Percentiles rank a stretch among this genome's conserved stretches.
phyloP scores from a whole-genome alignment of 208 protist species.

The Trichomonas tenax region DNA sequence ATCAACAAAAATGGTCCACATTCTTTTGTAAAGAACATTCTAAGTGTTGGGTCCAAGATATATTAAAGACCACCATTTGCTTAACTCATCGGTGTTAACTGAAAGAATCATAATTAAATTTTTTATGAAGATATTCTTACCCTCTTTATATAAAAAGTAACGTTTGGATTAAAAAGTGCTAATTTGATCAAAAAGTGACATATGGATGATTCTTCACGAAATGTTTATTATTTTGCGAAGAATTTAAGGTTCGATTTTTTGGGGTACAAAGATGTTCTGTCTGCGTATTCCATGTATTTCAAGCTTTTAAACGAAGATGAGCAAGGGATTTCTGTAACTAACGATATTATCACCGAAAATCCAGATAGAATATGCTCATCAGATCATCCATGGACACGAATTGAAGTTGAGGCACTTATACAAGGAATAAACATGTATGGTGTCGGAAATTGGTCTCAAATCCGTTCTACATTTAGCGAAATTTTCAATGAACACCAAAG shows the following conservation, averaged over 20 bases:
- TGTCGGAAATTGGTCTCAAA: not conserved
- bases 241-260: not conserved
- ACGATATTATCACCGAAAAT: not conserved
- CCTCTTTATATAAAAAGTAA: no score
- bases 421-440: not conserved
- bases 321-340: not conserved
- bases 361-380: not conserved
- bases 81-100: no score
- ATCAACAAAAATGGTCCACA: no score
- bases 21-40: no score
- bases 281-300: not conserved
- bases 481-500: not conserved
- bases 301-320: not conserved
- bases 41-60: no score
- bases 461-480: not conserved
- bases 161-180: no score
- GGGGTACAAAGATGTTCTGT: not conserved
- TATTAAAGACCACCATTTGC: no score
- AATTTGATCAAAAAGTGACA: no score
- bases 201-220: not conserved
- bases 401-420: not conserved
- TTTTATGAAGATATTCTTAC: no score
- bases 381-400: not conserved
- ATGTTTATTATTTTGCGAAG: not conserved
- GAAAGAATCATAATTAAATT: no score